Evolutionary conservation across 2,329 filamentous ascomycete genomes (phyloP).

Genomic region (Alternaria solani): DNA sequence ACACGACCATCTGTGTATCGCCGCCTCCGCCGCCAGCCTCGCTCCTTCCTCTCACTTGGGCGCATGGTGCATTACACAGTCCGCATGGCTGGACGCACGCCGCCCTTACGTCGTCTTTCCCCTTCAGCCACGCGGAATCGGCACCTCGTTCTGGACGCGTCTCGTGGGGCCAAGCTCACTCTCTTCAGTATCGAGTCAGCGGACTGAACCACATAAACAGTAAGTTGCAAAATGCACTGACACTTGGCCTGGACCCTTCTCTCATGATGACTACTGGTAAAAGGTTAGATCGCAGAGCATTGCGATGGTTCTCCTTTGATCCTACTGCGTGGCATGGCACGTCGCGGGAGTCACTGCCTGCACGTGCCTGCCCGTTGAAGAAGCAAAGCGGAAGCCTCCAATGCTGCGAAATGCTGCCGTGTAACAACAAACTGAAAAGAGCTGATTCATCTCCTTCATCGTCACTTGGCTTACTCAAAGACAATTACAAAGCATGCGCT

Average conservation of each 20-base stretch:
- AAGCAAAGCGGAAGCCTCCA: conserved; percentile 34
- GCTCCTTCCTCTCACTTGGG: background rate
- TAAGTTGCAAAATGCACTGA: conserved; percentile 6
- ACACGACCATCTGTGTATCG: background rate
- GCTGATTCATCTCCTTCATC: conserved; percentile 17
- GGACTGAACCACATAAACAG: background rate
- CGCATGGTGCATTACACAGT: background rate
- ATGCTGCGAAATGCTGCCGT: conserved; percentile 36
- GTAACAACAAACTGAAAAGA: conserved; percentile 29
- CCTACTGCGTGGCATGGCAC: conserved; percentile 7
- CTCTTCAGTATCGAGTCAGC: background rate
- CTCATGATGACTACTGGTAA: conserved; percentile 44
- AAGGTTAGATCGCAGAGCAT: conserved; percentile 42
- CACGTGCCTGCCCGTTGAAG: conserved; percentile 12
- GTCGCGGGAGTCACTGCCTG: conserved; percentile 10
- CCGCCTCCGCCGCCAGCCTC: background rate
- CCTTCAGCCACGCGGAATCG: conserved; percentile 5
- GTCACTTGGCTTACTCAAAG: background rate
- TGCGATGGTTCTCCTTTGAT: conserved; percentile 33
- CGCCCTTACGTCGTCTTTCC: background rate
- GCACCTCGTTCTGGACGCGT: conserved; percentile 7
- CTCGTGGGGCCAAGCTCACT: background rate
- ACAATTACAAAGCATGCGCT: background rate
- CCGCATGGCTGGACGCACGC: conserved; percentile 6
- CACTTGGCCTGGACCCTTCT: background rate